Conservation (phyloP, 495 filamentous ascomycete genomes). For the Neurospora intermedia region DNA sequence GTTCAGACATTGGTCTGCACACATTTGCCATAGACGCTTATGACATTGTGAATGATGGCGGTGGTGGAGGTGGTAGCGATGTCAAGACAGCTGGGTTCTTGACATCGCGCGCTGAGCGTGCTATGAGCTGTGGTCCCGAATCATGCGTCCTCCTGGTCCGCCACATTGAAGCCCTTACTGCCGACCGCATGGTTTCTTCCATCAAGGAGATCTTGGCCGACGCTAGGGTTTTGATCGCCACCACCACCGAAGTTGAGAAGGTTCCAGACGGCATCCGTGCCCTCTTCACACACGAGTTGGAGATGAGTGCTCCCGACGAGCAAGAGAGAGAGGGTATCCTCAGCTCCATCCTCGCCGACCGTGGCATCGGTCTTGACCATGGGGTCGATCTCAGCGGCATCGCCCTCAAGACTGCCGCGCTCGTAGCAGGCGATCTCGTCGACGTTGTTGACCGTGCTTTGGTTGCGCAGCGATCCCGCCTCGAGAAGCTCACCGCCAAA, state of each 20-base stretch:
- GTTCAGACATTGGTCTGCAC: slow-evolving; percentile 81
- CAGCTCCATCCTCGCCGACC: slow-evolving; percentile 61
- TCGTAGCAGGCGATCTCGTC: slow-evolving; percentile 87
- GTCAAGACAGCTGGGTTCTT: slow-evolving; percentile 88
- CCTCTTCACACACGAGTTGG: slow-evolving; percentile 91
- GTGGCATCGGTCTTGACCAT: slow-evolving; percentile 57
- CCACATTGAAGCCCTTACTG: slow-evolving; percentile 83
- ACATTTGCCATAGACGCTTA: slow-evolving; percentile 84
- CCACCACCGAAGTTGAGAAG: slow-evolving; percentile 89
- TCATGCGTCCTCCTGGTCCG: slow-evolving; percentile 72
- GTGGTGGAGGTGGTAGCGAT: slow-evolving; percentile 65
- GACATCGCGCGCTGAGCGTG: slow-evolving; percentile 76
- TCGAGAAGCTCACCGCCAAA: slow-evolving; percentile 53
- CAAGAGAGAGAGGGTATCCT: slow-evolving; percentile 83
- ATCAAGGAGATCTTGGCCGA: slow-evolving; percentile 68
- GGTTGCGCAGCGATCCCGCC: slow-evolving; percentile 58
- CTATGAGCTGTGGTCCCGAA: slow-evolving; percentile 74
- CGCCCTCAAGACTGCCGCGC: slow-evolving; percentile 87
- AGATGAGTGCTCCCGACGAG: slow-evolving; percentile 88
- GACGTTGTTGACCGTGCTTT: slow-evolving; percentile 89
- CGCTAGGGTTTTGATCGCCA: slow-evolving; percentile 74
- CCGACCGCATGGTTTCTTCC: slow-evolving; percentile 75
- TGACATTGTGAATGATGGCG: slow-evolving; percentile 84
- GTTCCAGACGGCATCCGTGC: slow-evolving; percentile 80
- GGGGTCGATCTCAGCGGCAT: slow-evolving; percentile 76